These are phyloP conservation scores for Citrus unshiu DNA, from an alignment of 345 rosid species.

Conservation along the genomic window DNA sequence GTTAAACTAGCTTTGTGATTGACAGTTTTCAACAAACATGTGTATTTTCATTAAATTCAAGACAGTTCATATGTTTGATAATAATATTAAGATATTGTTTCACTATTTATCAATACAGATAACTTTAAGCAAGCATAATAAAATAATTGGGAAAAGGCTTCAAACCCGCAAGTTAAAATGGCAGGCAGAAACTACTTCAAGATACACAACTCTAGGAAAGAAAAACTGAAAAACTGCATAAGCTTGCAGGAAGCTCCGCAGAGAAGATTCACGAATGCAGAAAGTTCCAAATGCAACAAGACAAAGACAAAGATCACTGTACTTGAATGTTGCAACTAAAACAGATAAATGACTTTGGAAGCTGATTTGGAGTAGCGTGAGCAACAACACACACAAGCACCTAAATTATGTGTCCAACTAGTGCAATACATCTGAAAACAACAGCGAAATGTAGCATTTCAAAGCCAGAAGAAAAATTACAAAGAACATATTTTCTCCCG, in stretches of 20 bases:
- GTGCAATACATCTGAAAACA: background rate
- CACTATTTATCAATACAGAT: background rate
- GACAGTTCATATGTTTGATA: background rate
- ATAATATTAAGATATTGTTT: background rate
- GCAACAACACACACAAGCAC: background rate
- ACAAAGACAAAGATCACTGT: background rate
- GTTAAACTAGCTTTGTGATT: background rate
- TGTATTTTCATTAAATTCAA: background rate
- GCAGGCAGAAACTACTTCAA: background rate
- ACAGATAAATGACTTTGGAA: background rate
- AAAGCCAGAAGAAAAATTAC: background rate
- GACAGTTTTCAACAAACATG: background rate
- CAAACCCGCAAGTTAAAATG: background rate
- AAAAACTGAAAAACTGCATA: background rate
- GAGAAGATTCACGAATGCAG: background rate
- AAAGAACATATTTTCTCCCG: too few species aligned
- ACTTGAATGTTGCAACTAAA: background rate
- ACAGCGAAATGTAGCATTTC: background rate
- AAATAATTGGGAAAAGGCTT: background rate
- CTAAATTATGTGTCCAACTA: background rate
- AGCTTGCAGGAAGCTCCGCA: background rate
- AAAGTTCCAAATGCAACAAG: background rate
- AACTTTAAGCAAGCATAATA: background rate
- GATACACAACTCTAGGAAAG: background rate
- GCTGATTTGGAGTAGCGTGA: background rate